Base-by-base conservation (phyloP, 2,329 filamentous ascomycete genomes). In the Parafenestella ontariensis region DNA sequence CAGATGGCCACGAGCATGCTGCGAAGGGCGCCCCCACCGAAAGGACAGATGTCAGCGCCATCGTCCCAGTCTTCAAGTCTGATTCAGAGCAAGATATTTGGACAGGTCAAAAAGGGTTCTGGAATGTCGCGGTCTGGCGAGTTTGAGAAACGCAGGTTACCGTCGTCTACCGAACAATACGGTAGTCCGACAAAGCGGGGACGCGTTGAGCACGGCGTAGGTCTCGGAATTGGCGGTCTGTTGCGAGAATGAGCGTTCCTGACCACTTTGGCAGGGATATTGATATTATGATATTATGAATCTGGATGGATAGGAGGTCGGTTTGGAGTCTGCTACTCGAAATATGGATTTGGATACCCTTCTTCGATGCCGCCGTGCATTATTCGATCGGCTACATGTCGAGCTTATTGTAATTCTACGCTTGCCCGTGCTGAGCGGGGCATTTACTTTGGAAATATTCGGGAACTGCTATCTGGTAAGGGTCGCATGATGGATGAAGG, bases 1-100 rank as follows among this genome's bases (percentile, higher is more conserved):
- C 89, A 90, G 59, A 86, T 87, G 40, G 91, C 92, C 1, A 87
- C 88, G 2, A 87, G 87, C 62, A 87, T 94, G 86, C 82, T 91
- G 58, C 87, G 89, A 15, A 82, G 85, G 33, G 78, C 82, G 63
- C 77, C 82, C 46, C 71, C 78, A 42, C 64, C 77, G n/a, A 74
- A 70, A 52, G 57, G 57, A 18, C 59, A 64, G 13, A 64, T 64
- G 64, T 66, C 69, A 3, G 65, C 69, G 28, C 66, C 72, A 11
- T 55, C 69, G 11, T 59, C 66, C 62, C 75, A 70, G 64, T 78
- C 58, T 37, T 15, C 61, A 2, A 62, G 66, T 11, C 56, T 74
- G 31, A 76, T 85, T n/a, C 87, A 89, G 70, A 82, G 81, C 34
- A 89, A 86, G 69, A 73, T 89, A 4, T 88, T 87, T 66, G 86